Conservation (phyloP, 192 early-diverging fungal genomes). For the Coemansia sp. region DNA sequence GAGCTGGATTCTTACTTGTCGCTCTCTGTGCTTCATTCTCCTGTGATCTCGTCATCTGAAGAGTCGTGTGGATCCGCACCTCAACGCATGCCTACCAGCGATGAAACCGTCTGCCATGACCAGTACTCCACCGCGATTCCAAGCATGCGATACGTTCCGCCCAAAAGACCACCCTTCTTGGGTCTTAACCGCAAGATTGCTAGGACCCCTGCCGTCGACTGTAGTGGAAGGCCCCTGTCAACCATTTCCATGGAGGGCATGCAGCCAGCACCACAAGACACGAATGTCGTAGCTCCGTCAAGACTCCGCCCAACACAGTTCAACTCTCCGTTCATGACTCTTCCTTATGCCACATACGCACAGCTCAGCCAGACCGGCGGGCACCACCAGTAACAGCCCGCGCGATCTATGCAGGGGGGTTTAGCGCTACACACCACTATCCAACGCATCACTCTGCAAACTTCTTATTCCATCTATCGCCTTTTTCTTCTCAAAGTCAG, state of each 20-base stretch:
- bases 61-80: slow-evolving; percentile 5
- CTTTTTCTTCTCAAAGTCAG: too few relatives aligned
- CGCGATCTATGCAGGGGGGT: background rate
- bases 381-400: slow-evolving; percentile 7
- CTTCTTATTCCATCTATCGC: too few relatives aligned
- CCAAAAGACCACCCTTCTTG: slow-evolving; percentile 38
- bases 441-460: too few relatives aligned
- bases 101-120: slow-evolving; percentile 4
- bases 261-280: background rate
- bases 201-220: background rate
- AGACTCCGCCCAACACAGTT: slow-evolving; percentile 43
- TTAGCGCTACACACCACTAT: too few relatives aligned
- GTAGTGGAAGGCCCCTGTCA: background rate
- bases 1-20: slow-evolving; percentile 43
- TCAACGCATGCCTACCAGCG: slow-evolving; percentile 12
- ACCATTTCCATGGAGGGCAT: background rate
- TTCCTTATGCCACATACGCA: slow-evolving; percentile 42
- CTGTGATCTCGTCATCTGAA: slow-evolving; percentile 14
- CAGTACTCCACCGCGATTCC: background rate
- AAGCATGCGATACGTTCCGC: slow-evolving; percentile 24
- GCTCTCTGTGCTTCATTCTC: slow-evolving; percentile 36
- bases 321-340: slow-evolving; percentile 51
- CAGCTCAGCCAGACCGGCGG: slow-evolving; percentile 21
- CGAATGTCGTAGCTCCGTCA: background rate
- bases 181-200: slow-evolving; percentile 36